phyloP scores from a whole-genome alignment of 2,329 filamentous ascomycete species.

The Claviceps spartinae region DNA sequence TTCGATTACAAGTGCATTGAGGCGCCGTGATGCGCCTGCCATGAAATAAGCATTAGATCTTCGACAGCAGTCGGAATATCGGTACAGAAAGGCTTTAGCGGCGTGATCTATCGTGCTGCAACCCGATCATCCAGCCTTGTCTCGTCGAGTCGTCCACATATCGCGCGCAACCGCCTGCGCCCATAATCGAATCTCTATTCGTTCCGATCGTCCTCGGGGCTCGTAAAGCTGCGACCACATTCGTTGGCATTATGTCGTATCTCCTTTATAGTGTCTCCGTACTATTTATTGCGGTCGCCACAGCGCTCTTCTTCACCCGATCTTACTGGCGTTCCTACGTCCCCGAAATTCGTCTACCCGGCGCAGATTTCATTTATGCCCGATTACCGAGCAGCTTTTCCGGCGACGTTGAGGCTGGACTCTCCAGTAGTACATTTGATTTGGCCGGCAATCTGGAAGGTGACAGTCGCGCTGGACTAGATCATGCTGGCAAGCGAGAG shows the following conservation, averaged over 20 bases:
- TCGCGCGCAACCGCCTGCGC: not conserved
- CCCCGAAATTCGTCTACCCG: conserved; percentile 41
- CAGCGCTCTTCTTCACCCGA: conserved; percentile 70
- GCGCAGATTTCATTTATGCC: conserved; percentile 55
- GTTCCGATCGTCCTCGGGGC: not conserved
- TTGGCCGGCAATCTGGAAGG: conserved; percentile 68
- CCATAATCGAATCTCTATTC: not conserved
- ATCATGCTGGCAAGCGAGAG: conserved; percentile 66
- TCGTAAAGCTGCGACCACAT: not conserved
- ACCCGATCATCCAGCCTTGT: not conserved
- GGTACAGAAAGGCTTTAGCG: not conserved
- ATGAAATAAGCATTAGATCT: conserved; percentile 4
- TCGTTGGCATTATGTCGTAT: conserved; percentile 50
- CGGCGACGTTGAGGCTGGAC: conserved; percentile 75
- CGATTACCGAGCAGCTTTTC: conserved; percentile 66
- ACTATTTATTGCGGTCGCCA: conserved; percentile 55
- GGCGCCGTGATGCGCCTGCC: conserved; percentile 1
- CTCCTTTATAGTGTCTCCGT: conserved; percentile 67
- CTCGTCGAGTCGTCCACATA: not conserved
- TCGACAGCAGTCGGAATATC: not conserved
- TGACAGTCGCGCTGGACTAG: conserved; percentile 68
- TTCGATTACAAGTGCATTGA: not conserved
- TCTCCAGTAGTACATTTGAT: conserved; percentile 74
- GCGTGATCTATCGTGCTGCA: not conserved
- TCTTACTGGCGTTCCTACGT: conserved; percentile 60